Evolutionary conservation across 306 rosid genomes (phyloP).

Genomic region (Astragalus glycyphyllos): DNA sequence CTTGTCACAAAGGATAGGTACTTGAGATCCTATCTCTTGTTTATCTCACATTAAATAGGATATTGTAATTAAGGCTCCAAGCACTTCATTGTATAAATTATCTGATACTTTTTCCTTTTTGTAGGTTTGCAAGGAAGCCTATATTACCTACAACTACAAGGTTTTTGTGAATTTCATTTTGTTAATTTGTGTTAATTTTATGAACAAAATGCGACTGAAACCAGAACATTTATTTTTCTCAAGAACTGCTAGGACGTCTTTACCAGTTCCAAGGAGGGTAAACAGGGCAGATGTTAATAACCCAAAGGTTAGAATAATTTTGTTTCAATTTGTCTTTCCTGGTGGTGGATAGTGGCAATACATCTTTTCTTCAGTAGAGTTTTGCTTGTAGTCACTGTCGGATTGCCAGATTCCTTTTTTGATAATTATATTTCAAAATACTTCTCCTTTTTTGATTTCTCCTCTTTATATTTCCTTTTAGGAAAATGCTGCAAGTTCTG

Average conservation of each 20-base stretch:
- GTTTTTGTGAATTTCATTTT: slow-evolving; percentile 46
- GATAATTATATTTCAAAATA: slow-evolving; percentile 3
- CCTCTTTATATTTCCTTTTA: slow-evolving; percentile 43
- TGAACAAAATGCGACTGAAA: slow-evolving; percentile 42
- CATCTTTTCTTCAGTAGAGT: background rate
- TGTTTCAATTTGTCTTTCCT: slow-evolving; percentile 7
- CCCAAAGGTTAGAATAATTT: slow-evolving; percentile 55
- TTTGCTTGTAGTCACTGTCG: background rate
- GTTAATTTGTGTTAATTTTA: slow-evolving; percentile 14
- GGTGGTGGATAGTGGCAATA: slow-evolving; percentile 9
- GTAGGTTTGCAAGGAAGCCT: slow-evolving; percentile 58
- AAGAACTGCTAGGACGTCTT: slow-evolving; percentile 69
- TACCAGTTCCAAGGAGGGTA: slow-evolving; percentile 65
- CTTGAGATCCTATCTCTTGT: slow-evolving; percentile 39
- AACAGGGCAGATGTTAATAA: slow-evolving; percentile 49
- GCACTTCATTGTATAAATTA: slow-evolving; percentile 23
- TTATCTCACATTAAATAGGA: slow-evolving; percentile 27
- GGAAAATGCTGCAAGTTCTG: slow-evolving; percentile 65
- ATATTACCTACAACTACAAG: slow-evolving; percentile 57
- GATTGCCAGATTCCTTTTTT: slow-evolving; percentile 2
- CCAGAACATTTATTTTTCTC: slow-evolving; percentile 39
- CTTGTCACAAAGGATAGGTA: slow-evolving; percentile 68
- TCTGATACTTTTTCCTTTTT: slow-evolving; percentile 25
- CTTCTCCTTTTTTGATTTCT: slow-evolving; percentile 31
- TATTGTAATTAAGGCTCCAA: slow-evolving; percentile 1